Percentiles rank a stretch among this genome's conserved stretches.
Evolutionary conservation across 371 early-diverging fungal species (phyloP).

Genomic region (Mortierella sp.): DNA sequence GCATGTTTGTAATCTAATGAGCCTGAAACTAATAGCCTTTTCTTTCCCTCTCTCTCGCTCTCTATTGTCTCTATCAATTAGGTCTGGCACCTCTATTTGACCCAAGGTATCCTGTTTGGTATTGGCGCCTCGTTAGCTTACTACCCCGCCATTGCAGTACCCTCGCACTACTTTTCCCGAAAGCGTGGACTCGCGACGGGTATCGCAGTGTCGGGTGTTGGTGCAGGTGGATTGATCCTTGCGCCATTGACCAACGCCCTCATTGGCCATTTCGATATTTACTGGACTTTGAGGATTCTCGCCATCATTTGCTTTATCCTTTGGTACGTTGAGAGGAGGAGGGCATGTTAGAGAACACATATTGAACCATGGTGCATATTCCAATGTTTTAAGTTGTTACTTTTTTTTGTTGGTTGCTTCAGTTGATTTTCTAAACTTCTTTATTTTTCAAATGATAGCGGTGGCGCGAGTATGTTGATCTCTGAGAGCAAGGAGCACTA

Average conservation of each 20-base stretch:
- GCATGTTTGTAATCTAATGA: neutral
- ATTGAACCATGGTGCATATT: neutral
- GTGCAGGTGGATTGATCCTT: slow-evolving; percentile 71
- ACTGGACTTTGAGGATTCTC: slow-evolving; percentile 49
- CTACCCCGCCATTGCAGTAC: slow-evolving; percentile 66
- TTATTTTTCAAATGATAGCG: slow-evolving; percentile 11
- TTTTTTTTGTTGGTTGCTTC: neutral
- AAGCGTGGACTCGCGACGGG: slow-evolving; percentile 75
- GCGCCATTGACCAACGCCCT: slow-evolving; percentile 45
- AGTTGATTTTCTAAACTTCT: neutral
- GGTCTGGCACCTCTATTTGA: slow-evolving; percentile 52
- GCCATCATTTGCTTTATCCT: slow-evolving; percentile 41
- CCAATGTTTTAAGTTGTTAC: neutral
- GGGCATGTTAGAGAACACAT: neutral
- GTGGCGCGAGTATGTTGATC: slow-evolving; percentile 33
- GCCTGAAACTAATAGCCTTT: neutral
- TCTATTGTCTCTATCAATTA: neutral
- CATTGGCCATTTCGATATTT: slow-evolving; percentile 42
- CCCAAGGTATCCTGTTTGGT: slow-evolving; percentile 67
- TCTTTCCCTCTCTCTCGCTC: neutral
- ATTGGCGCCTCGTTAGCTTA: slow-evolving; percentile 73
- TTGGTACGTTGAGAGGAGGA: slow-evolving; percentile 27
- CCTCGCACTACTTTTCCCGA: slow-evolving; percentile 72
- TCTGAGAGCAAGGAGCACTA: slow-evolving; percentile 36
- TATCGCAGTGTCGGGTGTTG: slow-evolving; percentile 73